Conservation (phyloP, 345 rosid species). For the Camelina neglecta region DNA sequence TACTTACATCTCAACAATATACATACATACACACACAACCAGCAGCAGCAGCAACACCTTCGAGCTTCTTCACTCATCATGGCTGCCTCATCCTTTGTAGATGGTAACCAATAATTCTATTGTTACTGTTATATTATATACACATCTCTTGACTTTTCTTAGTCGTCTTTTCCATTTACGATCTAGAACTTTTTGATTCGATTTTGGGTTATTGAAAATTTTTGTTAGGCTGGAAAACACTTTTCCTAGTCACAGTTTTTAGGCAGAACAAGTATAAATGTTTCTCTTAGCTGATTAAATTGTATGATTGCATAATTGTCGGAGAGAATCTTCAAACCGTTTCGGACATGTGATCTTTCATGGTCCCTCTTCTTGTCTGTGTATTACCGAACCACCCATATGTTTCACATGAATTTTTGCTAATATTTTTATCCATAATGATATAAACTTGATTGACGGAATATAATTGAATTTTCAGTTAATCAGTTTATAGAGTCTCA, state of each 20-base stretch:
- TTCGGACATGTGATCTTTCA: constrained; percentile 35
- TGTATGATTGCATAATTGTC: constrained; percentile 26
- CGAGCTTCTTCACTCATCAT: constrained; percentile 47
- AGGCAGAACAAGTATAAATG: neutral
- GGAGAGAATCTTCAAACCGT: constrained; percentile 30
- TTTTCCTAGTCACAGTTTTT: neutral
- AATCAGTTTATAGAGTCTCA: neutral
- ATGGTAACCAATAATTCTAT: constrained; percentile 23
- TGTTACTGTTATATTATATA: neutral
- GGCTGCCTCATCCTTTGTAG: constrained; percentile 39
- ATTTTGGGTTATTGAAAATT: constrained; percentile 2
- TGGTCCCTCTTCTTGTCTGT: constrained; percentile 44
- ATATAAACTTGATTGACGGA: constrained; percentile 20
- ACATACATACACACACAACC: neutral
- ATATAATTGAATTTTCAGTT: constrained; percentile 15
- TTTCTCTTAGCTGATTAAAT: constrained; percentile 37
- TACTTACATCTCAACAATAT: constrained; percentile 19
- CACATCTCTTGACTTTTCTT: neutral
- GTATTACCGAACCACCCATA: constrained; percentile 34
- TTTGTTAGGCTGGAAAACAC: constrained; percentile 32
- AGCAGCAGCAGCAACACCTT: constrained; percentile 9
- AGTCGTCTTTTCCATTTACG: neutral
- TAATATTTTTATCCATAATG: constrained; percentile 15
- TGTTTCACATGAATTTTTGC: constrained; percentile 21
- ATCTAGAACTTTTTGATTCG: constrained; percentile 31